Evolutionary conservation across 495 filamentous ascomycete genomes (phyloP), one percentile per base, ranked within the genome.

Genomic region (Talaromyces adpressus): DNA sequence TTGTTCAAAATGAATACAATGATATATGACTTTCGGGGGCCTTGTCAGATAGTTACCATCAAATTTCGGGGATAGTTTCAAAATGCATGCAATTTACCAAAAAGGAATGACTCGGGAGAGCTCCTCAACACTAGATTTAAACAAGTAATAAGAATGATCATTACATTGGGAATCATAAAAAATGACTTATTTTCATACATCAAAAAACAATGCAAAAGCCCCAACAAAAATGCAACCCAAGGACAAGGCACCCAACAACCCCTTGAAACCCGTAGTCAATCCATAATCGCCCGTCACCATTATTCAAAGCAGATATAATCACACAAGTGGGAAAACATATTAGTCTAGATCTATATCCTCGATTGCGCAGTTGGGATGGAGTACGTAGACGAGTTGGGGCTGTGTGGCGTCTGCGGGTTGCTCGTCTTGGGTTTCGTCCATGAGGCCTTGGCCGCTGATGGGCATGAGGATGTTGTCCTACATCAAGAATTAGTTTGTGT

Each of bases 391-490:
- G 6, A 87, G 79, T 74, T 45, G 71, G 68, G 22, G 73, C 79
- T 36, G 68, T 65, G 11, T 78, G 72, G 57, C 77, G 20, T 63
- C 9, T 78, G 82, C 3, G 70, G 79, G 39, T 49, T 82, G 78
- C 18, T 78, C 78, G 47, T 81, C 78, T 1, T 82, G 83, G 14
- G 73, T 77, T 8, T 81, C 78, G 27, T 85, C 85, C 29, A 89
- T 79, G 16, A 95, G 78, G 11, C 91, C 91, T 68, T 95, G 85
- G n/a, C 92, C 93, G 27, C 89, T 82, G 57, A 98, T 90, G 6
- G 86, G 91, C 87, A 98, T 92, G 51, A 98, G 81, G 54, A 97
- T 90, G 64, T 94, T 92, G 69, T 97, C 92, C 91, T 95, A 67
- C 53, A 16, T 25, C 27, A 12, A 25, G n/a, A 29, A n/a, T 69